Evolutionary conservation across 1,284 basidiomycete genomes (phyloP).

Genomic region (Trametes hirsuta): DNA sequence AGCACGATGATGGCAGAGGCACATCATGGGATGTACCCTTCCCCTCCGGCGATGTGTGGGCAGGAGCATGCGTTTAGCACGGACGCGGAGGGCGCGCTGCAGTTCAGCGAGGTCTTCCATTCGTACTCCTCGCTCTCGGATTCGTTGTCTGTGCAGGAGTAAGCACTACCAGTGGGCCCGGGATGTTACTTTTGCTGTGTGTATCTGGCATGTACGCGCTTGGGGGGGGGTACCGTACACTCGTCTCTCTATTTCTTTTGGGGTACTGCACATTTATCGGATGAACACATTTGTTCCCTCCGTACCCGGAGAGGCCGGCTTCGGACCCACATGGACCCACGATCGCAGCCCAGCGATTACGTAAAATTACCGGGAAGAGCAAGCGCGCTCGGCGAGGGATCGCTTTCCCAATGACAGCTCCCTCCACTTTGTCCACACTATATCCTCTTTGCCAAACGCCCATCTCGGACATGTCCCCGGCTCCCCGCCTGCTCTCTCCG

Average conservation of each 20-base stretch:
- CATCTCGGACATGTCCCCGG: background rate
- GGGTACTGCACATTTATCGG: background rate
- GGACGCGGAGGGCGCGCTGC: background rate
- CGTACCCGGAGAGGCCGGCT: constrained; percentile 1
- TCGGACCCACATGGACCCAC: constrained; percentile 22
- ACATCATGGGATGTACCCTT: background rate
- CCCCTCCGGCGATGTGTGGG: background rate
- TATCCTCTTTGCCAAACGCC: background rate
- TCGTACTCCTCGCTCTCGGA: background rate
- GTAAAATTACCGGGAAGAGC: constrained; percentile 3
- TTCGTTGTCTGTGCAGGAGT: background rate
- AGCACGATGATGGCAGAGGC: background rate
- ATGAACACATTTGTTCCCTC: background rate
- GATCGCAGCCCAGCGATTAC: constrained; percentile 2
- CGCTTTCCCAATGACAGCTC: constrained; percentile 1
- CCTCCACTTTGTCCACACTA: background rate
- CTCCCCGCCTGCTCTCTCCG: background rate
- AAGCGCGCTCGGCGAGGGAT: constrained; percentile 3
- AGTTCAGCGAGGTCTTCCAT: constrained; percentile 9
- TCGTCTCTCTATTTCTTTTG: background rate
- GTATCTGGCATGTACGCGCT: too few species aligned
- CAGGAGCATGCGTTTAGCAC: background rate
- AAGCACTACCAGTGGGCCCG: too few species aligned
- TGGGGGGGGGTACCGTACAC: background rate
- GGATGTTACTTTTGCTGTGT: background rate